Base-by-base conservation (phyloP, 352 stramenopile species). In the Globisporangium parvum region DNA sequence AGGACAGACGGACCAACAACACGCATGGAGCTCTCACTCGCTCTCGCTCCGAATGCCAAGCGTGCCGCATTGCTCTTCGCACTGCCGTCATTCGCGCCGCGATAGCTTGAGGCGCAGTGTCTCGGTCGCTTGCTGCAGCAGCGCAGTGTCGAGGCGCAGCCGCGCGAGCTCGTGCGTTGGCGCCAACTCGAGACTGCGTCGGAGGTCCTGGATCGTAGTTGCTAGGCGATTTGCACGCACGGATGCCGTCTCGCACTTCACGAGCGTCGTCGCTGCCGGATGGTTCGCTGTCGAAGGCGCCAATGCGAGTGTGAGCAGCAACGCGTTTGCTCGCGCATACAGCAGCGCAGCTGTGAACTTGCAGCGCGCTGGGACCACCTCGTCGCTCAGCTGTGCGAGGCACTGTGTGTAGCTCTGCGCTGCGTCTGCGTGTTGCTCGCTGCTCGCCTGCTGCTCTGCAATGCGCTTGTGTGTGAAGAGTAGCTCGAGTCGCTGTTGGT, bases 381-480 rank as follows among this genome's bases (percentile, higher is more conserved):
- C 17, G n/a, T 53, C 18, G 31, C 51, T n/a, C 3, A 61, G 47
- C 41, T 73, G 23, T 4, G 47, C 41, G 35, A 78, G 51, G 21
- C 70, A 73, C 2, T 60, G 42, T 1, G 49, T 42, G 51, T 69
- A 75, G n/a, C 42, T 49, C 12, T 14, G n/a, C 35, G 23, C 40
- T 20, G 70, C 70, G 18, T 63, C 50, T 1, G 57, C 41, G n/a
- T 56, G 53, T 10, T 66, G 40, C 6, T 59, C 59, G 9, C 48
- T 20, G 17, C 51, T 50, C 8, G 60, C 26, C 0, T 44, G 60
- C 17, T 71, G 52, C 8, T 75, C 67, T 6, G 66, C 65, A 21
- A 44, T 53, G 28, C 60, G 51, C 44, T 64, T 69, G 39, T 15
- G 28, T 23, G n/a, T 44, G 21, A 66, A 54, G 1, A 78, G 47